phyloP scores from a whole-genome alignment of 768 basidiomycete genomes.

The Lentinula sp. region DNA sequence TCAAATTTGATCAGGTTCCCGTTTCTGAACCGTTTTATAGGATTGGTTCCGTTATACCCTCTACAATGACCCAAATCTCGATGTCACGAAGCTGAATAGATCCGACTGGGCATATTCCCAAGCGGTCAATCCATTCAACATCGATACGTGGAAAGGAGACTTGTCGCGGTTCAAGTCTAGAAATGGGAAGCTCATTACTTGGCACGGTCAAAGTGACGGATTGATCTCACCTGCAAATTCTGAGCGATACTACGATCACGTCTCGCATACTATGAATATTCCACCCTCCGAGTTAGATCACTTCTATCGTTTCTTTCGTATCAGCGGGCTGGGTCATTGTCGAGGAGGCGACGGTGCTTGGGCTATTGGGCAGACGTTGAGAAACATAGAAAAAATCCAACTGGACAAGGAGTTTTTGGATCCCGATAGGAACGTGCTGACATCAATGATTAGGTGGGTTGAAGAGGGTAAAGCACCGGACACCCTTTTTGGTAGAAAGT shows the following conservation, averaged over 20 bases:
- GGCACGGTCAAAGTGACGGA: conserved; percentile 12
- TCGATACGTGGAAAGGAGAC: conserved; percentile 10
- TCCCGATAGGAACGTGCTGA: conserved; percentile 1
- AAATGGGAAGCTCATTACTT: conserved; percentile 16
- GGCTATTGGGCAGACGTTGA: conserved; percentile 10
- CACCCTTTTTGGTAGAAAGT: background rate
- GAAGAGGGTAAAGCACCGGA: conserved; percentile 6
- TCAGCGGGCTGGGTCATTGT: conserved; percentile 17
- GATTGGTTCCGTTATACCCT: conserved; percentile 5
- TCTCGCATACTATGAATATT: conserved; percentile 12
- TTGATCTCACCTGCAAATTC: conserved; percentile 13
- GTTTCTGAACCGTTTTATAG: background rate
- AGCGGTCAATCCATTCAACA: conserved; percentile 3
- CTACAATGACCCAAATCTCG: conserved; percentile 3
- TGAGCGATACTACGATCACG: conserved; percentile 11
- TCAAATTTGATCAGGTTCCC: background rate
- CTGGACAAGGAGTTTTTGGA: background rate
- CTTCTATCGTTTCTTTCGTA: conserved; percentile 17
- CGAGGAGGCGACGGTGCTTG: conserved; percentile 11
- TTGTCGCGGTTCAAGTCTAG: conserved; percentile 10
- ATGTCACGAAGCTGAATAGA: background rate
- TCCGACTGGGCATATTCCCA: background rate
- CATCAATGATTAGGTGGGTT: conserved; percentile 6
- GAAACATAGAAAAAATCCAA: background rate
- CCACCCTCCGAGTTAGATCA: conserved; percentile 10